Percentiles rank a stretch among this genome's conserved stretches.
These are phyloP conservation scores for Dipodascus geniculatus DNA, from an alignment of 805 yeast genomes.

Conservation along the genomic window DNA sequence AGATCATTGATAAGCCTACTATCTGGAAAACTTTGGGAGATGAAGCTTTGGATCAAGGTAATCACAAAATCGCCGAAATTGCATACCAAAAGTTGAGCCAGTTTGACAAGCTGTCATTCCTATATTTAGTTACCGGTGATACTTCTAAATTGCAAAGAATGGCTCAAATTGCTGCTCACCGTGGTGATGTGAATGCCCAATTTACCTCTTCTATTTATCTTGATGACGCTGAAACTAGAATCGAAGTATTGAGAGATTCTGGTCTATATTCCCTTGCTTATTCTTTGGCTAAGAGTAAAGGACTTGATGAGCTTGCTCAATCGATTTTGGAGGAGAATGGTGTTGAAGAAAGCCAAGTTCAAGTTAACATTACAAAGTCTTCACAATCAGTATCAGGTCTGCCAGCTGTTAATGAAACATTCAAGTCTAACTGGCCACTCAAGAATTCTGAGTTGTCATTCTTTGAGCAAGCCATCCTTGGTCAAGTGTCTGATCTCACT, in stretches of 20 bases:
- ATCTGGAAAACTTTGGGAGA: constrained; percentile 76
- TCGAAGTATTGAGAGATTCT: constrained; percentile 58
- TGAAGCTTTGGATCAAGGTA: constrained; percentile 87
- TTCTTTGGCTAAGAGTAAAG: constrained; percentile 80
- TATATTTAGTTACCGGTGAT: constrained; percentile 80
- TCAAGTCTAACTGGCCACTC: constrained; percentile 66
- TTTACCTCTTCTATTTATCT: constrained; percentile 74
- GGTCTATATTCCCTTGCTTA: constrained; percentile 87
- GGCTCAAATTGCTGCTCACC: constrained; percentile 80
- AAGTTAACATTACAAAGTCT: constrained; percentile 35
- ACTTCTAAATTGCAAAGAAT: constrained; percentile 61
- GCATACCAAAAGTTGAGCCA: constrained; percentile 79
- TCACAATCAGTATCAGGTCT: constrained; percentile 19
- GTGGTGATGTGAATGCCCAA: constrained; percentile 69
- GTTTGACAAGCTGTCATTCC: constrained; percentile 82
- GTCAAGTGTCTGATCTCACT: constrained; percentile 57
- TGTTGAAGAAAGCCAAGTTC: constrained; percentile 47
- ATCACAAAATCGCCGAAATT: constrained; percentile 70
- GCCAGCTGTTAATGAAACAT: constrained; percentile 33
- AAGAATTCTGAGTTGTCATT: constrained; percentile 59
- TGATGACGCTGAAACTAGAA: constrained; percentile 64
- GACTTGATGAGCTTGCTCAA: constrained; percentile 64
- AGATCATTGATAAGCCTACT: constrained; percentile 49
- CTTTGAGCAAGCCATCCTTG: constrained; percentile 75
- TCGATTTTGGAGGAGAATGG: constrained; percentile 63